A percentile compares a stretch with the other conserved stretches of the same genome.
These are phyloP conservation scores for Phytophthora boehmeriae DNA, from an alignment of 352 stramenopile genomes.

Conservation along the genomic window DNA sequence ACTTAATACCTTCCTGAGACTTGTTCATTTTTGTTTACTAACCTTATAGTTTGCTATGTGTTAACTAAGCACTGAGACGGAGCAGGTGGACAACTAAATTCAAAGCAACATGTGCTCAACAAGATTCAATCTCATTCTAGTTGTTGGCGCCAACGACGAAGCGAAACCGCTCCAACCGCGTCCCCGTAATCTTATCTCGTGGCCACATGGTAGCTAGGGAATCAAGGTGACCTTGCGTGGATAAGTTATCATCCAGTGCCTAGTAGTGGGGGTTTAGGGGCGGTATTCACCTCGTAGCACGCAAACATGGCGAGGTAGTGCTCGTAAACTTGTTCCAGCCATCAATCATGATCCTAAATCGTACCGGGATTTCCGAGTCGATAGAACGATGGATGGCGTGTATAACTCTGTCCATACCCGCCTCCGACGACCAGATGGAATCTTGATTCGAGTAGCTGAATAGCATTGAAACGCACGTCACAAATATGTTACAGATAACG, in stretches of 20 bases:
- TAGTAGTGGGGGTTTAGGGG: conserved; percentile 1
- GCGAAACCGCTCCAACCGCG: too few relatives aligned
- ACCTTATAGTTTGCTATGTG: too few relatives aligned
- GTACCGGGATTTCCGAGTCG: background rate
- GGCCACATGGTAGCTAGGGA: conserved; percentile 6
- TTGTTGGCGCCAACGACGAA: too few relatives aligned
- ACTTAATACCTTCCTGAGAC: too few relatives aligned
- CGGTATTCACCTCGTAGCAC: background rate
- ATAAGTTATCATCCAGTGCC: background rate
- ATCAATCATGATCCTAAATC: conserved; percentile 1
- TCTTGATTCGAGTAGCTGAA: background rate
- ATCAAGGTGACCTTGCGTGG: background rate
- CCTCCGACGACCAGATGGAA: conserved; percentile 3
- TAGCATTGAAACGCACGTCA: too few relatives aligned
- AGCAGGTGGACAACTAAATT: too few relatives aligned
- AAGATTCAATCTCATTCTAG: too few relatives aligned
- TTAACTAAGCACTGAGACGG: too few relatives aligned
- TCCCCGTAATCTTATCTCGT: too few relatives aligned
- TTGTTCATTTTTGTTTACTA: too few relatives aligned
- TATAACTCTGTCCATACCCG: conserved; percentile 4
- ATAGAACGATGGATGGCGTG: conserved; percentile 11
- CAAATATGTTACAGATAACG: background rate
- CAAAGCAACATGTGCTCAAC: too few relatives aligned
- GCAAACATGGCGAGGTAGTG: conserved; percentile 5
- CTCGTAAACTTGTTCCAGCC: background rate